Evolutionary conservation across 495 filamentous ascomycete genomes (phyloP).

Genomic region (Annulohypoxylon nitens): DNA sequence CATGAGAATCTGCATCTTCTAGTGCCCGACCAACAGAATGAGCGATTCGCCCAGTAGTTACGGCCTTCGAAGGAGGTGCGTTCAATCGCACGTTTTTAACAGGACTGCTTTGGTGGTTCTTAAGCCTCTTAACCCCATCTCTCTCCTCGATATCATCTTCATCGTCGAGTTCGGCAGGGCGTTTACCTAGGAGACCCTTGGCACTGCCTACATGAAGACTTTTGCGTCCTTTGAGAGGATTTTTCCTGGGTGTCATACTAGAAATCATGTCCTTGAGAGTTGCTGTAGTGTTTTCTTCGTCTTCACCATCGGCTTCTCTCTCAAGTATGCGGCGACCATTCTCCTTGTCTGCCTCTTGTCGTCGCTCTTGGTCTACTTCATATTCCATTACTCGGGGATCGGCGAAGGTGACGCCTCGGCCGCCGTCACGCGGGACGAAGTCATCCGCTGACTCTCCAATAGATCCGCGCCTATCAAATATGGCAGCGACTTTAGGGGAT

Average conservation of each 20-base stretch:
- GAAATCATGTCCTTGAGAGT: conserved; percentile 81
- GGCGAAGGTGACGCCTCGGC: conserved; percentile 70
- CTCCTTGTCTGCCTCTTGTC: conserved; percentile 72
- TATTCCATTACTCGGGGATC: conserved; percentile 75
- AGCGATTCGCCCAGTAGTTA: conserved; percentile 71
- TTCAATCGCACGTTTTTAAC: conserved; percentile 80
- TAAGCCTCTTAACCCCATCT: conserved; percentile 76
- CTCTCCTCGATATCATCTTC: conserved; percentile 74
- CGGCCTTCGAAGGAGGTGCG: conserved; percentile 73
- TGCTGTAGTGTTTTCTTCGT: conserved; percentile 71
- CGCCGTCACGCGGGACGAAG: conserved; percentile 66
- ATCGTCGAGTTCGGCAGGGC: conserved; percentile 77
- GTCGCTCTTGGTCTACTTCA: conserved; percentile 76
- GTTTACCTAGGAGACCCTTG: conserved; percentile 79
- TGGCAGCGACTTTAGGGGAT: conserved; percentile 79
- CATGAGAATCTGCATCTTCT: conserved; percentile 43
- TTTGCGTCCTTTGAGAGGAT: conserved; percentile 74
- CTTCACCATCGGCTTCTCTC: conserved; percentile 59
- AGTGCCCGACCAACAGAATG: conserved; percentile 63
- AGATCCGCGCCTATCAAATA: conserved; percentile 78
- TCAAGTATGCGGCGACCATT: conserved; percentile 69
- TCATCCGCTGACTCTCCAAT: conserved; percentile 73
- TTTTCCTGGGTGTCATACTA: conserved; percentile 82
- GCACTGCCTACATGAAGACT: conserved; percentile 82
- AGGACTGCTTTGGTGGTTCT: conserved; percentile 78